Evolutionary conservation across 768 basidiomycete species (phyloP).

Genomic region (Macrolepiota albuminosa): DNA sequence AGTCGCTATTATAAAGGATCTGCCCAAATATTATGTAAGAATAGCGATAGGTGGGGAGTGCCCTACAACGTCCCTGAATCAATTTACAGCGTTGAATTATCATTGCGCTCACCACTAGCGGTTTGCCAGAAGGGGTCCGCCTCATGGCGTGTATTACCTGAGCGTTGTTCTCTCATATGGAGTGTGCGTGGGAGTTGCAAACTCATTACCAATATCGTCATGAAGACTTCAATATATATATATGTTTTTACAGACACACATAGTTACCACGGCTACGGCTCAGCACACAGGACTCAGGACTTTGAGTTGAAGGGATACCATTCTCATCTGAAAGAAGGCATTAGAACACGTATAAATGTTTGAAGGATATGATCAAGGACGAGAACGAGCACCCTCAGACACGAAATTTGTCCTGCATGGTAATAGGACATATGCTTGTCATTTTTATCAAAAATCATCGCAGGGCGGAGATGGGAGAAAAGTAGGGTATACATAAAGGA

Average conservation of each 20-base stretch:
- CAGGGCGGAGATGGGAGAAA: slow-evolving; percentile 21
- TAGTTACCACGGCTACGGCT: neutral
- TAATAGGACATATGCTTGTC: slow-evolving; percentile 77
- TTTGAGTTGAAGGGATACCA: neutral
- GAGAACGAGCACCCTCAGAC: slow-evolving; percentile 36
- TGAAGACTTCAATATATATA: neutral
- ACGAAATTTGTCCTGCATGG: slow-evolving; percentile 50
- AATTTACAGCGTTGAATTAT: no score
- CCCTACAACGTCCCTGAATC: no score
- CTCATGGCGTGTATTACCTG: no score
- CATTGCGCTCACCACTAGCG: no score
- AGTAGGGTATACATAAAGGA: neutral
- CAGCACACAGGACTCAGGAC: neutral
- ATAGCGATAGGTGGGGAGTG: no score
- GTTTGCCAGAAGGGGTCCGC: no score
- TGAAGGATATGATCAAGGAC: neutral
- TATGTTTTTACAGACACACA: neutral
- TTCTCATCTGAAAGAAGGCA: neutral
- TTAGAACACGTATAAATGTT: neutral
- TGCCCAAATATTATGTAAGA: no score
- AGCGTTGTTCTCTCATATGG: no score
- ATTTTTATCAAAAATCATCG: slow-evolving; percentile 44
- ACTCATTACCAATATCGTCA: neutral
- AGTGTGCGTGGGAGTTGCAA: no score
- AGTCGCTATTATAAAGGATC: no score